Base-by-base conservation (phyloP, 129 eudicot genomes). In the Logfia minima region DNA sequence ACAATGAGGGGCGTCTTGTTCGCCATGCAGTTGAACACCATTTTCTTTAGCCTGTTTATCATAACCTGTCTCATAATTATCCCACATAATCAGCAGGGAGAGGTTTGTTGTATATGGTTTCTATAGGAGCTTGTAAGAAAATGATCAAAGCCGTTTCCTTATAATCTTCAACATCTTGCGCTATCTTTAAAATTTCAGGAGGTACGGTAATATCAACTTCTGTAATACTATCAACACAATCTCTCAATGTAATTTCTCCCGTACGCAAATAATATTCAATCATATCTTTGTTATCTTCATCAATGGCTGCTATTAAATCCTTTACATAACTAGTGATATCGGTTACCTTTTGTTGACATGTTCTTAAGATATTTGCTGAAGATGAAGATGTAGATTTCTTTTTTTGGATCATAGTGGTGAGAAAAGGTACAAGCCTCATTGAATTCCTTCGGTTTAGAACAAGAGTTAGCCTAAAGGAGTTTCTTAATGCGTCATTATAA, bases 111-210 rank as follows among this genome's bases (percentile, higher is more conserved):
- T 81, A 81, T 75, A 81, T 67, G 14, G 80, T 67, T 71, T 81
- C 84, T 11, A 81, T 75, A 37, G 84, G 84, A n/a, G 84, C 84
- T 75, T 81, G 84, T 68, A 81, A 68, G 80, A 81, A 81, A 67
- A 81, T 68, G 72, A 75, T 73, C 71, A 81, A 75, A 68, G 84
- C 43, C 16, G 84, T 81, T 74, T 81, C 84, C 66, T 81, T 81
- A 55, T 43, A 81, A 29, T 81, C 79, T 68, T 81, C 84, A 17
- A 81, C 80, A 68, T 68, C 66, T 62, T 81, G 39, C 2, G 80
- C 84, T 63, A 81, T 13, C 72, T 59, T 43, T 9, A 76, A 59
- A 59, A 81, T 75, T 75, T 59, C 84, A 7, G 84, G 76, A 43
- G 84, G 84, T 48, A 75, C 43, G 0, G 64, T 28, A 19, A 81